Evolutionary conservation across 108 stramenopile genomes (phyloP).

Genomic region (Bacterosira constricta): DNA sequence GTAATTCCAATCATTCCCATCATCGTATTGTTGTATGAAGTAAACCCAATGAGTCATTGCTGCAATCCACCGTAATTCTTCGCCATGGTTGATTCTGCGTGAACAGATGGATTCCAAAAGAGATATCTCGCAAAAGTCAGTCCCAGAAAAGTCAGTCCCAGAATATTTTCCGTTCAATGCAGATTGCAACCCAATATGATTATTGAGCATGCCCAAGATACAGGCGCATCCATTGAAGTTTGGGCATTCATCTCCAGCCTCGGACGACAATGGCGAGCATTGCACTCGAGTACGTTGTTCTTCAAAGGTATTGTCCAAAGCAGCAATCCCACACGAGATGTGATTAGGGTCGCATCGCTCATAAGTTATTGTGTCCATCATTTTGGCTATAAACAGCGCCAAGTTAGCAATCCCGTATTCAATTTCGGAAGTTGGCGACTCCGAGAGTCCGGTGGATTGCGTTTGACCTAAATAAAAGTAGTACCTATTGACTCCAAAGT

Average conservation of each 20-base stretch:
- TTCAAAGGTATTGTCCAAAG: neutral
- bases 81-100: neutral
- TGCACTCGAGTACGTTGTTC: neutral
- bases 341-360: neutral
- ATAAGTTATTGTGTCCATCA: neutral
- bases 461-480: neutral
- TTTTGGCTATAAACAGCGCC: neutral
- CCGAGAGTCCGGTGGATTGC: too few species aligned
- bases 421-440: neutral
- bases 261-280: neutral
- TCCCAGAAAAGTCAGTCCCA: neutral
- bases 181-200: neutral
- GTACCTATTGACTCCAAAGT: neutral
- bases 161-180: neutral
- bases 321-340: neutral
- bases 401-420: neutral
- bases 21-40: constrained; percentile 1
- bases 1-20: constrained; percentile 1
- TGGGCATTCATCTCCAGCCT: neutral
- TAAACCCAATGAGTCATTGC: constrained; percentile 1
- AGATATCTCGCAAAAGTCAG: neutral
- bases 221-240: neutral
- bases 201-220: neutral
- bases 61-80: neutral
- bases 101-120: neutral